phyloP scores from a whole-genome alignment of 257 asterid species.

The Rehmannia glutinosa region DNA sequence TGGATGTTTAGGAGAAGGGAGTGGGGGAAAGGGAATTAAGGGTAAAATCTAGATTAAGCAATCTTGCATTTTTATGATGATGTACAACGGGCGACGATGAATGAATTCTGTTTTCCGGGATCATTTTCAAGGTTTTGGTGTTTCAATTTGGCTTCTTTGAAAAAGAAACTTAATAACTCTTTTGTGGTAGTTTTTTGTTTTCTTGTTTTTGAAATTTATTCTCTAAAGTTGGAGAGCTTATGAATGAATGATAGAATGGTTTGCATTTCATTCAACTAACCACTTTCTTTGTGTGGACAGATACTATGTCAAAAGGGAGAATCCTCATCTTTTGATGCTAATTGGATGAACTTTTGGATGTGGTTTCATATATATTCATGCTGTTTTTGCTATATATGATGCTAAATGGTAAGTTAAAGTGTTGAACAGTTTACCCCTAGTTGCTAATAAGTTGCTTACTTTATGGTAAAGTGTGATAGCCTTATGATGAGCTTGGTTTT shows the following conservation, averaged over 20 bases:
- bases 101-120: slow-evolving; percentile 17
- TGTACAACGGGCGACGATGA: slow-evolving; percentile 12
- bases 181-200: background rate
- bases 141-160: slow-evolving; percentile 14
- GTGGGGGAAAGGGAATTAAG: background rate
- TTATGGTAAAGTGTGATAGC: slow-evolving; percentile 28
- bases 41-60: slow-evolving; percentile 6
- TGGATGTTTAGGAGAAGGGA: slow-evolving; percentile 17
- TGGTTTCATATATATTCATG: slow-evolving; percentile 21
- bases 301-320: slow-evolving; percentile 18
- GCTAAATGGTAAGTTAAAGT: slow-evolving; percentile 11
- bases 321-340: slow-evolving; percentile 21
- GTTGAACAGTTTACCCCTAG: background rate
- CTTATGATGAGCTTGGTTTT: slow-evolving; percentile 21
- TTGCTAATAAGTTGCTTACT: slow-evolving; percentile 6
- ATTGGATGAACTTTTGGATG: slow-evolving; percentile 10
- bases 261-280: background rate
- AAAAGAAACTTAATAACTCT: background rate
- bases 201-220: background rate
- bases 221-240: background rate
- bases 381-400: slow-evolving; percentile 17
- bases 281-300: slow-evolving; percentile 8
- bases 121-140: background rate
- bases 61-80: slow-evolving; percentile 20
- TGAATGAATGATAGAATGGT: background rate